Conservation (phyloP, 768 basidiomycete species). For the Collybia mongolica region DNA sequence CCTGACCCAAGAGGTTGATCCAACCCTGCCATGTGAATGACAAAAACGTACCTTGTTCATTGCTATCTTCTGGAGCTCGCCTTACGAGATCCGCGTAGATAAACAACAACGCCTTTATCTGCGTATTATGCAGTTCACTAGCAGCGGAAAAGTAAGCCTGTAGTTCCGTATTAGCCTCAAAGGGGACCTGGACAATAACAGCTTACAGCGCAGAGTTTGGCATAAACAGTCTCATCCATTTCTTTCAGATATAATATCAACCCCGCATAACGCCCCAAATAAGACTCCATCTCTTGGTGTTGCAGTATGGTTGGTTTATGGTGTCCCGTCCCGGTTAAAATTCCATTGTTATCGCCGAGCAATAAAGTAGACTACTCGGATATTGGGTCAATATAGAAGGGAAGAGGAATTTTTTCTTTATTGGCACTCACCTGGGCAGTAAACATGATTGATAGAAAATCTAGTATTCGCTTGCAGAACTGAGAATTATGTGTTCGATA, state of each 20-base stretch:
- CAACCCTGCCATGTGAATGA: background rate
- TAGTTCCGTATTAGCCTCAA: background rate
- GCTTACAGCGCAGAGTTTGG: conserved; percentile 85
- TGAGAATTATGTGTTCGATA: conserved; percentile 88
- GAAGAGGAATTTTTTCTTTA: conserved; percentile 1
- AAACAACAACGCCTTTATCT: conserved; percentile 74
- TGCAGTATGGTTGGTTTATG: conserved; percentile 47
- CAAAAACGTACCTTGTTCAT: conserved; percentile 59
- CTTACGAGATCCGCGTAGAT: conserved; percentile 60
- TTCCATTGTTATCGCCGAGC: conserved; percentile 59
- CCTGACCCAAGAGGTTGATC: conserved; percentile 27
- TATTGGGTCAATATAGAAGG: background rate
- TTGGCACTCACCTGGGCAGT: conserved; percentile 69
- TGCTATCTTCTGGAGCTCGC: conserved; percentile 69
- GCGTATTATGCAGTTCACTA: conserved; percentile 77
- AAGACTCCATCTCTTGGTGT: conserved; percentile 78
- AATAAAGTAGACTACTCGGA: conserved; percentile 60
- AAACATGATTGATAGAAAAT: conserved; percentile 91
- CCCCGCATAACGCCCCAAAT: conserved; percentile 86
- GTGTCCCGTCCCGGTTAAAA: conserved; percentile 40
- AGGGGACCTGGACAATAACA: background rate
- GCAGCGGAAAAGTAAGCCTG: conserved; percentile 90
- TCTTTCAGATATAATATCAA: conserved; percentile 92
- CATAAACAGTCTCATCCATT: conserved; percentile 90
- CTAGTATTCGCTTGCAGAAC: conserved; percentile 89